Evolutionary conservation across 2,329 filamentous ascomycete species (phyloP), one percentile per base, ranked within the genome.

Genomic region (Apiospora hydei): DNA sequence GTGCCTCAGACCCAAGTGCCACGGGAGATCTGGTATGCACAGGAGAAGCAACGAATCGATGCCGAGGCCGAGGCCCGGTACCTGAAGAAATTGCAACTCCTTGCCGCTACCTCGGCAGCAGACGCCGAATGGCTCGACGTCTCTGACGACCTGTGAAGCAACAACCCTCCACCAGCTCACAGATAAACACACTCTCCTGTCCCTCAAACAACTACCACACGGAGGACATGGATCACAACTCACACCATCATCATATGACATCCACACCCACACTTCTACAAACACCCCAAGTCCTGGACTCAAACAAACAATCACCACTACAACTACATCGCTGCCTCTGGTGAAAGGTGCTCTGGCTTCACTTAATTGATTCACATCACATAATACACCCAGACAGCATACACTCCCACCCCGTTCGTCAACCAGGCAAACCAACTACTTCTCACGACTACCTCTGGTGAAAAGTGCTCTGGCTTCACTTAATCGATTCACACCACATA

Each of bases 341-440:
- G 51, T 57, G 51, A 57, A 57, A 57, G 51, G 51, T 57, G 51
- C 51, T 57, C 24, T 57, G 24, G 51, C 26, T 57, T 57, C 51
- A 18, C n/a, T 24, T 51, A 6, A 30, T 26, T 4, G 51, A 57
- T 30, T 26, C 2, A 11, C 51, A 57, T 57, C 51, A 57, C 51
- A 57, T 57, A 16, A 57, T 57, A 57, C 26, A 57, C 51, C 51
- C 24, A 34, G 53, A 61, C 51, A 57, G 51, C 24, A 57, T 34
- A 34, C 51, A 57, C 53, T 61, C 7, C 26, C 10, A 61, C 6
- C 16, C 53, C 8, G 18, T 38, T 38, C 30, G 53, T 30, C 53
- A 38, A 57, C 26, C 26, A 30, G 16, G 34, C 26, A 38, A 61
- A 21, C 14, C 4, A 18, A 34, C 18, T 16, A 61, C 30, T 21